Percentiles rank a stretch among this genome's conserved stretches.
Evolutionary conservation across 495 filamentous ascomycete species (phyloP).

Genomic region (Aspergillus nidulans): DNA sequence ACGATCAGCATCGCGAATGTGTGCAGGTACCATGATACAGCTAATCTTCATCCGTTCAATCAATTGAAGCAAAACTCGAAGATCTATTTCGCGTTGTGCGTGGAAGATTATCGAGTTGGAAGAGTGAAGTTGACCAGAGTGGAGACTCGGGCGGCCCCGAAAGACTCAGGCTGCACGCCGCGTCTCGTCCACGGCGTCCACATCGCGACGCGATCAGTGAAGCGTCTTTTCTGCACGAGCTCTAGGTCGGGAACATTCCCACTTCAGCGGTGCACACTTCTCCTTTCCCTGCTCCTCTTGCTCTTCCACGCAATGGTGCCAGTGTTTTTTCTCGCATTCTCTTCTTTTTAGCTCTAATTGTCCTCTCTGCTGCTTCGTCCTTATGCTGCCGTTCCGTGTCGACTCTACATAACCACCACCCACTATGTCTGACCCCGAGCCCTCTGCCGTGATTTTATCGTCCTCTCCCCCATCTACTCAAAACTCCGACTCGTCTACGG

Average conservation of each 20-base stretch:
- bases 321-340: constrained; percentile 7
- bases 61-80: background rate
- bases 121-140: background rate
- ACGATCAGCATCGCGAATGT: too few species aligned
- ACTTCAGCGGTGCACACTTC: constrained; percentile 17
- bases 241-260: constrained; percentile 6
- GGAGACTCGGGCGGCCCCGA: background rate
- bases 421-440: constrained; percentile 39
- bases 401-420: constrained; percentile 11
- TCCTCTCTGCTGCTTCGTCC: constrained; percentile 6
- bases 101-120: background rate
- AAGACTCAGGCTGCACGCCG: constrained; percentile 23
- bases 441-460: constrained; percentile 27
- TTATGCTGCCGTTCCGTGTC: constrained; percentile 11
- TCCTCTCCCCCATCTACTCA: constrained; percentile 36
- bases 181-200: constrained; percentile 37
- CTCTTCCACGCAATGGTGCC: constrained; percentile 16
- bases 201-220: constrained; percentile 39
- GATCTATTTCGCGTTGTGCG: background rate
- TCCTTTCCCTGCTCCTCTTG: constrained; percentile 18
- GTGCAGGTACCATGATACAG: background rate
- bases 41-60: background rate
- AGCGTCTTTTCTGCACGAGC: constrained; percentile 20
- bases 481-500: constrained; percentile 33
- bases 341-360: constrained; percentile 14